Percentiles rank a stretch among this genome's conserved stretches.
Evolutionary conservation across 2,329 filamentous ascomycete species (phyloP).

Genomic region (Venturia pyrina): DNA sequence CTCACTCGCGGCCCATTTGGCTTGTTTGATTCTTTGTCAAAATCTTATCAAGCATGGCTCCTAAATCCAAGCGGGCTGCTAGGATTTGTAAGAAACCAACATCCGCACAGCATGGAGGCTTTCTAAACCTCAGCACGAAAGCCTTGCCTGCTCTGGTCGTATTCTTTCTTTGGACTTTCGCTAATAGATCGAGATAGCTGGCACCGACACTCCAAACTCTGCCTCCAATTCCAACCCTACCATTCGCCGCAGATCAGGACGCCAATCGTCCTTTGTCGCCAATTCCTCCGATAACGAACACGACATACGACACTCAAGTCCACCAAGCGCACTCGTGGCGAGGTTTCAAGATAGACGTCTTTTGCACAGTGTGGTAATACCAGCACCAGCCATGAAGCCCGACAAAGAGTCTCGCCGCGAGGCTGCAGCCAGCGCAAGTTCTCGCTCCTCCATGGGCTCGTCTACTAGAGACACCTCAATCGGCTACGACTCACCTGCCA

Average conservation of each 20-base stretch:
- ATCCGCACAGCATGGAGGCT: neutral
- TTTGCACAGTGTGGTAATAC: constrained; percentile 2
- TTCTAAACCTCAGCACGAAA: neutral
- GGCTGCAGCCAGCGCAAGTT: constrained; percentile 4
- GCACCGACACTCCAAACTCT: neutral
- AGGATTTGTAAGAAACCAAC: neutral
- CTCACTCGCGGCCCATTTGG: neutral
- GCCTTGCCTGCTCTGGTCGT: neutral
- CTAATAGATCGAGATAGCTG: neutral
- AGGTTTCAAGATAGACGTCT: neutral
- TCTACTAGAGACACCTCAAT: constrained; percentile 34
- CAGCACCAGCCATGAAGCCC: neutral
- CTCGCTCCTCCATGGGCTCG: neutral
- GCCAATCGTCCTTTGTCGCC: constrained; percentile 1
- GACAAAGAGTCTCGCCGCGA: neutral
- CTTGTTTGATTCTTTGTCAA: neutral
- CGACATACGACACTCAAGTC: neutral
- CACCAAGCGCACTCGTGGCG: neutral
- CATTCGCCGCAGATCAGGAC: neutral
- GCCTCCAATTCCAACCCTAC: neutral
- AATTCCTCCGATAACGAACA: constrained; percentile 9
- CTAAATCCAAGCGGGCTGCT: neutral
- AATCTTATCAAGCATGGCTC: neutral
- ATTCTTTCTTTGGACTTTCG: neutral
- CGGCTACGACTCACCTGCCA: constrained; percentile 52